These are phyloP conservation scores for Pseudogymnoascus sp. DNA, from an alignment of 2,329 filamentous ascomycete species.

Conservation along the genomic window DNA sequence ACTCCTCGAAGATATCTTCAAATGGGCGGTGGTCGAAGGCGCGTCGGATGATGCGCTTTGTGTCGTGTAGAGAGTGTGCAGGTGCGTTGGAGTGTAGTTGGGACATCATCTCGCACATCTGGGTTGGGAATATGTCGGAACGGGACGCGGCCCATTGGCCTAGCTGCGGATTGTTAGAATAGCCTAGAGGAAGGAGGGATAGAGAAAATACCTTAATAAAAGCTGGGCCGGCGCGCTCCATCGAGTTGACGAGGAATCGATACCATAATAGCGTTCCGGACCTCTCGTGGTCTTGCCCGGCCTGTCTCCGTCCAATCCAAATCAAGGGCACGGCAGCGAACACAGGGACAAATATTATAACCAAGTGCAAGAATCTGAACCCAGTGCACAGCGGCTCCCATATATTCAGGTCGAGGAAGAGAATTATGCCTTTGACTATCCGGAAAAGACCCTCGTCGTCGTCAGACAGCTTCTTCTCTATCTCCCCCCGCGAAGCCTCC, in stretches of 20 bases:
- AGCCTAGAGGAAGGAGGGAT: neutral
- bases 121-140: conserved; percentile 88
- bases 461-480: conserved; percentile 58
- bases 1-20: conserved; percentile 92
- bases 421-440: conserved; percentile 48
- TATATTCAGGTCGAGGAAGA: conserved; percentile 64
- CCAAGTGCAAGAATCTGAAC: conserved; percentile 76
- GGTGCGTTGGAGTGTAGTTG: conserved; percentile 90
- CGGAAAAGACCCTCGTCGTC: conserved; percentile 51
- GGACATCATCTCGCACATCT: conserved; percentile 91
- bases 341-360: conserved; percentile 85
- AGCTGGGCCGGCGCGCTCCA: conserved; percentile 89
- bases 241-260: conserved; percentile 70
- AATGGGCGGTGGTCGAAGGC: conserved; percentile 77
- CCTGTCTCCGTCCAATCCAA: conserved; percentile 62
- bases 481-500: conserved; percentile 67
- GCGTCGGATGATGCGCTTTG: conserved; percentile 67
- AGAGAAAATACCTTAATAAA: conserved; percentile 73
- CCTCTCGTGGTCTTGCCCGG: conserved; percentile 63
- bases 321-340: conserved; percentile 69
- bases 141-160: conserved; percentile 97
- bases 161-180: conserved; percentile 44
- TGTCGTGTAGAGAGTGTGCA: conserved; percentile 74
- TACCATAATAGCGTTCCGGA: conserved; percentile 92
- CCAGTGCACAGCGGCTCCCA: conserved; percentile 83